These are phyloP conservation scores for Calcarisporium arbuscula DNA, from an alignment of 2,329 filamentous ascomycete species.

Conservation along the genomic window DNA sequence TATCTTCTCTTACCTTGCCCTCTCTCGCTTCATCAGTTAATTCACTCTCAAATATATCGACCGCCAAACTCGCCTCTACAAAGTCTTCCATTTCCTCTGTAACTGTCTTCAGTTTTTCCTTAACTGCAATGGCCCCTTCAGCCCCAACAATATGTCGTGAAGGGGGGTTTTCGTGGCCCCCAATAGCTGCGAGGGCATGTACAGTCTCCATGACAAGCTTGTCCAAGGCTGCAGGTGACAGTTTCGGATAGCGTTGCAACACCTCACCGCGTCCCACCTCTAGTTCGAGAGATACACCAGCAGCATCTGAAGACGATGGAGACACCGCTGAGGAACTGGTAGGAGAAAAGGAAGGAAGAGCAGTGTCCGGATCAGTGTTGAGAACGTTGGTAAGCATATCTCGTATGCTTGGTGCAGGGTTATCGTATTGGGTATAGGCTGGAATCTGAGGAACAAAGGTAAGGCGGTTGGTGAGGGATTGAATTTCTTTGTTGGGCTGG, in stretches of 20 bases:
- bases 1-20: too few species aligned
- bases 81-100: conserved; percentile 97
- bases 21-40: conserved; percentile 45
- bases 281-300: conserved; percentile 24
- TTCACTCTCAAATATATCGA: conserved; percentile 65
- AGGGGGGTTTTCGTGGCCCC: conserved; percentile 91
- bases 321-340: conserved; percentile 20
- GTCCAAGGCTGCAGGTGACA: conserved; percentile 63
- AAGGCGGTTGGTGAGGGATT: conserved; percentile 79
- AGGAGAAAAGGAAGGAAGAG: conserved; percentile 27
- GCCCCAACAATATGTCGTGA: conserved; percentile 89
- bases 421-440: conserved; percentile 31
- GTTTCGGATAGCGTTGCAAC: conserved; percentile 65
- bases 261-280: conserved; percentile 35
- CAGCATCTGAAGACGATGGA: conserved; percentile 21
- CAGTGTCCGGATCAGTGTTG: conserved; percentile 66
- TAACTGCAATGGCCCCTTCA: conserved; percentile 81
- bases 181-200: conserved; percentile 84
- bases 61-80: conserved; percentile 78
- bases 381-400: conserved; percentile 78
- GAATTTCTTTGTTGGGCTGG: conserved; percentile 90
- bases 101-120: conserved; percentile 93
- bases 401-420: conserved; percentile 69
- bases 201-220: conserved; percentile 81
- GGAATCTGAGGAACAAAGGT: conserved; percentile 74